A percentile compares a stretch with the other conserved stretches of the same genome.
Conservation (phyloP, 441 rosid genomes). For the Viola pubescens region DNA sequence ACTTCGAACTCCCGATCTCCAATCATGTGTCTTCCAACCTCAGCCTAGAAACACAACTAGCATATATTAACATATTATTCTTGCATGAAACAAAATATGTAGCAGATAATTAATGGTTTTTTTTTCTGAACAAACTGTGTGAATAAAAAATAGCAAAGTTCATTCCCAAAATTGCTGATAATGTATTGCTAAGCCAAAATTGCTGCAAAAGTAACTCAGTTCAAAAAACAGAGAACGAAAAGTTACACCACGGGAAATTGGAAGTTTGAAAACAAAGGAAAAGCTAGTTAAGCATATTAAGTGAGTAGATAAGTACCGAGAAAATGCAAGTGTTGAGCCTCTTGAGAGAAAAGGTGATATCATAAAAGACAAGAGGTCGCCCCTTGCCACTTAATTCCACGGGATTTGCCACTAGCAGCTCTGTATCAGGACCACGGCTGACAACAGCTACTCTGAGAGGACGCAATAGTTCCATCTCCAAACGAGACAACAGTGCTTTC, state of each 20-base stretch:
- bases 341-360: constrained; percentile 74
- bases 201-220: neutral
- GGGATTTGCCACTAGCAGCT: constrained; percentile 79
- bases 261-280: neutral
- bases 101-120: neutral
- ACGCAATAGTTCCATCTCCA: constrained; percentile 53
- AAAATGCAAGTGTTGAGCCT: constrained; percentile 66
- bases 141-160: neutral
- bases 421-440: constrained; percentile 84
- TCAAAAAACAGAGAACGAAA: neutral
- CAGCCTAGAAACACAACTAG: constrained; percentile 43
- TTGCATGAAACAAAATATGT: neutral
- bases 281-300: neutral
- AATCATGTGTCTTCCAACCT: constrained; percentile 59
- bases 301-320: constrained; percentile 37
- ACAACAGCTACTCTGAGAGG: constrained; percentile 76
- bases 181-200: constrained; percentile 10
- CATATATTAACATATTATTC: neutral
- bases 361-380: constrained; percentile 82
- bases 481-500: constrained; percentile 45
- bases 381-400: constrained; percentile 93
- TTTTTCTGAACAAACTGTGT: neutral
- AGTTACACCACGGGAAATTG: neutral
- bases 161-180: neutral
- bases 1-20: constrained; percentile 89